These are phyloP conservation scores for Elaeis guineensis DNA, from an alignment of 176 grass and related monocot genomes.

Conservation along the genomic window DNA sequence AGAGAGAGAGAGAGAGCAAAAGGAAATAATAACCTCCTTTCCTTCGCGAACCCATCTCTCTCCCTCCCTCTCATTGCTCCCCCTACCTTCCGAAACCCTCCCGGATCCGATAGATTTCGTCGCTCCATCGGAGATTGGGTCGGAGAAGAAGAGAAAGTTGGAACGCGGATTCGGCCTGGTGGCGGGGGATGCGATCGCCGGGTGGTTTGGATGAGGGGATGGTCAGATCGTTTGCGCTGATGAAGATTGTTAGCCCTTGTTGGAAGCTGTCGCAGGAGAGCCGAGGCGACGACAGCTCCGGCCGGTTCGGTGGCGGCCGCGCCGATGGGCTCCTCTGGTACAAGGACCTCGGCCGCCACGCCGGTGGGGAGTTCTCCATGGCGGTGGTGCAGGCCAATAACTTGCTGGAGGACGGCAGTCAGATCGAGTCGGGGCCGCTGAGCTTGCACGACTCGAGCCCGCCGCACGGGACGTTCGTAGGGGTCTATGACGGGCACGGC, in stretches of 20 bases:
- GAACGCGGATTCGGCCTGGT: no score
- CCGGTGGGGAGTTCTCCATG: constrained; percentile 75
- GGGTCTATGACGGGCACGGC: constrained; percentile 87
- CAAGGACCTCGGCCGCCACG: constrained; percentile 66
- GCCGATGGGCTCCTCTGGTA: constrained; percentile 78
- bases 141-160: not conserved
- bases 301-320: constrained; percentile 27
- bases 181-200: not conserved
- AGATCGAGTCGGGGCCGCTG: constrained; percentile 68
- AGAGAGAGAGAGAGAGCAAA: no score
- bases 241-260: constrained; percentile 41
- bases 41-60: no score
- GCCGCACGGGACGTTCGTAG: constrained; percentile 49
- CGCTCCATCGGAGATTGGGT: no score
- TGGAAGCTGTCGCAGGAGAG: constrained; percentile 30
- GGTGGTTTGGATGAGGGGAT: constrained; percentile 1
- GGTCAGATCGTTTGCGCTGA: constrained; percentile 9
- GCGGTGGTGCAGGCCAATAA: constrained; percentile 86
- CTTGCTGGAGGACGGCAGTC: constrained; percentile 77
- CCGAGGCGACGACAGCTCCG: not conserved
- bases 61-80: no score
- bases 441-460: constrained; percentile 30
- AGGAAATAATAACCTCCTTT: no score
- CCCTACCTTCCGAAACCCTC: not conserved
- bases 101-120: not conserved